Conservation (phyloP, 108 stramenopile species). For the Cafeteria roenbergensis region DNA sequence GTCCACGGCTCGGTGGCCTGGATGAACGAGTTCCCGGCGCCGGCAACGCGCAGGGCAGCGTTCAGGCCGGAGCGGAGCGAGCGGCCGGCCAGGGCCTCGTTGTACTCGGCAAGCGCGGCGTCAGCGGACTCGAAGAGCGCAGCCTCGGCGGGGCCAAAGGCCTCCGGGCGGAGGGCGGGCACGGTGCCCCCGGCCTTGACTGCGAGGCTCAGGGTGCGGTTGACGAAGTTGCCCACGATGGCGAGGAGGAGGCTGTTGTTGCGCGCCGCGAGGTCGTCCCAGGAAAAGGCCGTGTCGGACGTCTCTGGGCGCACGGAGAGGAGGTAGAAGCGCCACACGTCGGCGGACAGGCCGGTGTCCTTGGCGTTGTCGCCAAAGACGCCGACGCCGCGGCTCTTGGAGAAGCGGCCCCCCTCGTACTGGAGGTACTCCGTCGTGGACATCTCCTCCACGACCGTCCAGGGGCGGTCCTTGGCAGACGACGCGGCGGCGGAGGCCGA, state of each 20-base stretch:
- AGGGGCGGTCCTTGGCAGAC: no score
- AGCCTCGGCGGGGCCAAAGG: background rate
- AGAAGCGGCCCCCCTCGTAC: constrained; percentile 5
- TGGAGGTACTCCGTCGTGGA: constrained; percentile 8
- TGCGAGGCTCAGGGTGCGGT: background rate
- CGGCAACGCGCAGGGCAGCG: background rate
- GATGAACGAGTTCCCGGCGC: background rate
- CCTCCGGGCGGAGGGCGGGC: background rate
- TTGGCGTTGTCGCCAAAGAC: constrained; percentile 3
- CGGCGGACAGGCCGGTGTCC: constrained; percentile 1
- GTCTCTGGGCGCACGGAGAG: background rate
- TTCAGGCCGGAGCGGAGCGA: background rate
- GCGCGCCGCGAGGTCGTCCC: background rate
- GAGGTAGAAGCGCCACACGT: constrained; percentile 11
- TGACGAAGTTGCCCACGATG: constrained; percentile 6
- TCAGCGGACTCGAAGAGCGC: background rate
- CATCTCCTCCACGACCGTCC: background rate
- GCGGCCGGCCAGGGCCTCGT: background rate
- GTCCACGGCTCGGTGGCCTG: background rate
- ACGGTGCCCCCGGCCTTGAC: background rate
- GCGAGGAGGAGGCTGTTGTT: background rate
- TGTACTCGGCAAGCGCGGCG: background rate
- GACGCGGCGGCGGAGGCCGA: no score
- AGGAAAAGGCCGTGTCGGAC: background rate
- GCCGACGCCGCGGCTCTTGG: background rate